Conservation (phyloP, 768 basidiomycete species). For the Auriscalpium orientale region DNA sequence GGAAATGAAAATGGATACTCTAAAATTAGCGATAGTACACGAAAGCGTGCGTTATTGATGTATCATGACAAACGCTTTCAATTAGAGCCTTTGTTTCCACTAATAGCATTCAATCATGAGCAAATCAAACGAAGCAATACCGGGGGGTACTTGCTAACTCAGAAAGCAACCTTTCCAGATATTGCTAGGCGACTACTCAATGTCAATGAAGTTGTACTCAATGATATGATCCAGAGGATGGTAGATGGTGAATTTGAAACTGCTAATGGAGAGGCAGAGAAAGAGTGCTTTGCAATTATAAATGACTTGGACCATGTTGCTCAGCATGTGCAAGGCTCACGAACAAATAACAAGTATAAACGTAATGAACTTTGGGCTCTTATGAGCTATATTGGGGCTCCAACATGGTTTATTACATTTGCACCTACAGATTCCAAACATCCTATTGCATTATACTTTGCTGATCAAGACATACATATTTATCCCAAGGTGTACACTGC, state of each 20-base stretch:
- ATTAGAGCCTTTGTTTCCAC: conserved; percentile 27
- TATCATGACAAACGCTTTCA: conserved; percentile 37
- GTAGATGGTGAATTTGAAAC: background rate
- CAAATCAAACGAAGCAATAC: conserved; percentile 26
- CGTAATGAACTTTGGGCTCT: conserved; percentile 16
- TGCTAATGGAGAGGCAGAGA: conserved; percentile 5
- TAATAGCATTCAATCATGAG: conserved; percentile 32
- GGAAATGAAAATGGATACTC: conserved; percentile 11
- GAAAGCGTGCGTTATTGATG: conserved; percentile 20
- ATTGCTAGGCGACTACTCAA: conserved; percentile 3
- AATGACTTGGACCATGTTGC: conserved; percentile 10
- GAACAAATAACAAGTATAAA: conserved; percentile 5
- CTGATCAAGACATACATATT: conserved; percentile 2
- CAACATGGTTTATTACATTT: conserved; percentile 18
- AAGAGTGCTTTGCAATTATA: conserved; percentile 5
- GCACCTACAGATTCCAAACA: conserved; percentile 15
- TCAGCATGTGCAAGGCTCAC: conserved; percentile 12
- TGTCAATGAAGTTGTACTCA: background rate
- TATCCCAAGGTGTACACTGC: background rate
- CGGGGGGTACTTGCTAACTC: conserved; percentile 18
- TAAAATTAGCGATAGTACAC: conserved; percentile 23
- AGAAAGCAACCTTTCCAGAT: conserved; percentile 1
- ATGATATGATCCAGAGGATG: background rate
- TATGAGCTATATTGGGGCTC: conserved; percentile 9
- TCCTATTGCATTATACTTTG: conserved; percentile 14